Base-by-base conservation (phyloP, 306 rosid genomes). In the Begonia masoniana region DNA sequence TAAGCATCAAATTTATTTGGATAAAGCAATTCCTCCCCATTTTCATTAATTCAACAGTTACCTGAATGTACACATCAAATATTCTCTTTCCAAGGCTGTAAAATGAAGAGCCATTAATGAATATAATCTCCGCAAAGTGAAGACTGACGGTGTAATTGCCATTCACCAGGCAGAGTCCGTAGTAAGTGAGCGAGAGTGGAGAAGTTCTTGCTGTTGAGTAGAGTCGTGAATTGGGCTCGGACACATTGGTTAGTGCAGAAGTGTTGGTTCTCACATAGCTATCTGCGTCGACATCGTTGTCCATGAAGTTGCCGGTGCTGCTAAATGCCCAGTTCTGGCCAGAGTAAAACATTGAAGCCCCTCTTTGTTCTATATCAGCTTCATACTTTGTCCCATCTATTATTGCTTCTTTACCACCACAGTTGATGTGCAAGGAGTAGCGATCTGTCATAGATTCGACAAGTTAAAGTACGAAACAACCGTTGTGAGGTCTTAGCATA, bases 61-160 rank as follows among this genome's bases (percentile, higher is more conserved):
- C 97, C 95, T 89, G 97, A 55, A 85, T 69, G 75, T 85, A 80
- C 65, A 89, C 83, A 43, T 89, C 82, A 39, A 89, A 89, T 12
- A 89, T 19, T 1, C 97, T 73, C 63, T 54, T 77, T 35, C 97
- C 97, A 10, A 76, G 85, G 69, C 80, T 76, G 63, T 66, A 50
- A 57, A 78, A 75, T 46, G 97, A 64, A 15, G 57, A 72, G 36
- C 71, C 95, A 56, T 76, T 69, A 45, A 71, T 63, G 70, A 74
- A 89, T 53, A 71, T 35, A 41, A 89, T 85, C 78, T 89, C 97
- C n/a, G 97, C 91, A 71, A 89, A 89, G 79, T 89, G 95, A 64
- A 89, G 97, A 14, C 42, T 71, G 15, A 85, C 73, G 1, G 83
- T 80, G 72, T 89, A 89, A 67, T 74, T 85, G 61, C 87, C 95